A percentile compares a stretch with the other conserved stretches of the same genome.
phyloP scores from a whole-genome alignment of 805 yeast species.

The Suhomyces vadensis region DNA sequence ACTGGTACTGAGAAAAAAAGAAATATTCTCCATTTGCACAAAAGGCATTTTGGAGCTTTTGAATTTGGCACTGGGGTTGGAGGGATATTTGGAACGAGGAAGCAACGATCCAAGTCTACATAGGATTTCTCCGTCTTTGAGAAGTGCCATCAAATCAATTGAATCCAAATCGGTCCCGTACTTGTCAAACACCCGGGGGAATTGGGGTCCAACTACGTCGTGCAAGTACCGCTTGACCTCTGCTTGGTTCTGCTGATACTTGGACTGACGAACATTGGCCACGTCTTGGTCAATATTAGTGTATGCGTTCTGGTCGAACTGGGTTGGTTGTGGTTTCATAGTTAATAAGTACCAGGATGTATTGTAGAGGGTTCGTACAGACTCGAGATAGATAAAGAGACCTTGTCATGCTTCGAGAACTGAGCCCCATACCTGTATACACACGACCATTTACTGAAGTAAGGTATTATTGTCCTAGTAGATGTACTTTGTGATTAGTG shows the following conservation, averaged over 20 bases:
- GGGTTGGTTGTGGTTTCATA: slow-evolving; percentile 9
- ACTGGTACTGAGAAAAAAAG: slow-evolving; percentile 65
- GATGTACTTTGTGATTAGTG: no score
- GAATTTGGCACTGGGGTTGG: slow-evolving; percentile 40
- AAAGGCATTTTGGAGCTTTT: slow-evolving; percentile 74
- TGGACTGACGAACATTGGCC: slow-evolving; percentile 47
- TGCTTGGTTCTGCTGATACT: slow-evolving; percentile 44
- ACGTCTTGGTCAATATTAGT: slow-evolving; percentile 69
- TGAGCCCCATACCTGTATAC: no score
- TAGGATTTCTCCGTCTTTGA: slow-evolving; percentile 59
- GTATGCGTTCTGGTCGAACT: slow-evolving; percentile 12
- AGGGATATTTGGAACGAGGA: slow-evolving; percentile 14
- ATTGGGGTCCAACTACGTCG: slow-evolving; percentile 23
- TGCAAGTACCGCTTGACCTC: slow-evolving; percentile 60
- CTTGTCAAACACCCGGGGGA: slow-evolving; percentile 13
- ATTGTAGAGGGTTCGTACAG: no score
- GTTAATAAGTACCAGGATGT: no score
- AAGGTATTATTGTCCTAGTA: no score
- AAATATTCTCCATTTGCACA: slow-evolving; percentile 78
- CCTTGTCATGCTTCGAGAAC: no score
- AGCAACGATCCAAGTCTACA: slow-evolving; percentile 36
- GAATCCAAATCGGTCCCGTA: slow-evolving; percentile 8
- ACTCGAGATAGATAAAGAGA: no score
- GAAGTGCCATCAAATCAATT: slow-evolving; percentile 49
- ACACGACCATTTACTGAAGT: no score